Evolutionary conservation across 1,284 basidiomycete species (phyloP), one percentile per base, ranked within the genome.

Genomic region (Ustilago shanxiensis): DNA sequence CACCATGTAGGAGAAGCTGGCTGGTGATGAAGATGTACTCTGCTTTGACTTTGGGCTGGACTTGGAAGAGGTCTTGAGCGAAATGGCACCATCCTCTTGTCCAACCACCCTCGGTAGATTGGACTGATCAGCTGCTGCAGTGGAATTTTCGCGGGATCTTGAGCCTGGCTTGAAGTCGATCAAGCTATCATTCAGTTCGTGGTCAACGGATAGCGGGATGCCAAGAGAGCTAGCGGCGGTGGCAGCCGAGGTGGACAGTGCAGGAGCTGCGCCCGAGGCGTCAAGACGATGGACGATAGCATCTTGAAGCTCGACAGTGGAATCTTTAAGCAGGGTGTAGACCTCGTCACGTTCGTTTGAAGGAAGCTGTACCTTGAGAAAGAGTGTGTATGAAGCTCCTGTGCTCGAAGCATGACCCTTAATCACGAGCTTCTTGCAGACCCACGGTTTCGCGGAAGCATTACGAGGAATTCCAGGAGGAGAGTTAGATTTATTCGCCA

Each of bases 341-440:
- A 52, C 14, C n/a, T 66, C 41, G 18, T 44, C 26, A 4, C 13
- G 16, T 1, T 56, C 44, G 55, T 6, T 47, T 0, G 20, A 3
- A 10, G 69, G 65, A n/a, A 72, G 45, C 16, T 72, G 66, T 0
- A 75, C 44, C 55, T 72, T 74, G 18, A 75, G 39, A 39, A 64
- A 78, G 28, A 78, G 56, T 2, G 66, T 75, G 24, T 78, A 78
- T 9, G 55, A 57, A 24, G 76, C 67, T 13, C 61, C 68, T 1
- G 66, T 39, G 58, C 45, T 64, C 18, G 61, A 60, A 1, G 72
- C 76, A 18, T 72, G 62, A 10, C 76, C 76, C 26, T 71, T 70
- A 51, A 78, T 24, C 28, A 78, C 67, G 33, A 78, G 64, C 58
- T 75, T 78, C 54, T 74, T 70, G 60, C 76, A 75, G 39, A 78